Evolutionary conservation across 371 early-diverging fungal genomes (phyloP), one percentile per base, ranked within the genome.

Genomic region (Mortierella sp.): DNA sequence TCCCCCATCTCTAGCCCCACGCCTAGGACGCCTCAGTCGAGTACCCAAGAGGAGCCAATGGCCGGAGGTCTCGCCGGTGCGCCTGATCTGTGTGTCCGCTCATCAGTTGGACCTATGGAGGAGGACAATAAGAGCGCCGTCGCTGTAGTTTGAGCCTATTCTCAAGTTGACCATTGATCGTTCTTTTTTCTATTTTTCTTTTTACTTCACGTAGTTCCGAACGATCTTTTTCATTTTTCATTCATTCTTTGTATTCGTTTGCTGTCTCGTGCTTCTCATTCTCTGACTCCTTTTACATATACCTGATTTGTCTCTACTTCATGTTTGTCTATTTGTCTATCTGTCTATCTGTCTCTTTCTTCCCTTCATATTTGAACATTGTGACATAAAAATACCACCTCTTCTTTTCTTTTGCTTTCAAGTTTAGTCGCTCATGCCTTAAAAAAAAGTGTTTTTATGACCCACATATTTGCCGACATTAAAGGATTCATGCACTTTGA

Each of bases 1-100:
- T 78, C 79, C 11, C 79, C 79, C n/a, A 64, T 67, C 59, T 78
- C 79, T 0, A 73, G 71, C 64, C 70, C 73, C 16, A 78, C 78
- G 24, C 78, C 78, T 30, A 64, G 72, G 32, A 78, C 78, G n/a
- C 78, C 78, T 4, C 73, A 64, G 32, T 64, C 78, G 2, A 64
- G 59, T 40, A 57, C 71, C 8, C 55, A 66, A 20, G 77, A 77
- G 43, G 77, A 70, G 39, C 55, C 67, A 18, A 52, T 77, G 63
- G 60, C 24, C 5, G 60, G 63, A 5, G 59, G 55, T 22, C 59
- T 72, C 37, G 65, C 22, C 1, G 58, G 68, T 20, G 52, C 55
- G 35, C 22, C 67, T 20, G 65, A 75, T 18, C 40, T 75, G 1
- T 75, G 75, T 35, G 75, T 66, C 0, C 75, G 66, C 11, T 65